Evolutionary conservation across 2,329 filamentous ascomycete genomes (phyloP), one percentile per base, ranked within the genome.

Genomic region (Zelopaecilomyces penicillatus): DNA sequence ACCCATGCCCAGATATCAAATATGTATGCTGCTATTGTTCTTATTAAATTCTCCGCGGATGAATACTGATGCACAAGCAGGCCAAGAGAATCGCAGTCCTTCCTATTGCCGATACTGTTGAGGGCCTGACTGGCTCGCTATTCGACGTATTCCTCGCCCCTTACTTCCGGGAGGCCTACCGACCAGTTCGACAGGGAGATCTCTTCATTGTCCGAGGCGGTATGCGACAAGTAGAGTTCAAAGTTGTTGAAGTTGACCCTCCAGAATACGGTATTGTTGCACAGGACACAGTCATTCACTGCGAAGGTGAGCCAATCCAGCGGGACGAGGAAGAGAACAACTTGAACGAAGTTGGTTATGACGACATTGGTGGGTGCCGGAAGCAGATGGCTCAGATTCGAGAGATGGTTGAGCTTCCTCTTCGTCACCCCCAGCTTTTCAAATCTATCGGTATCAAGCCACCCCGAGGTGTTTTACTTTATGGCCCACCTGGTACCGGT

Each of bases 361-460:
- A 98, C 61, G 93, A 98, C 64, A 98, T 98, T 70, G 93, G 93
- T 78, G 93, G 93, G 56, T 97, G 93, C 80, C 82, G 93, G 63
- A 98, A 98, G 75, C 93, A 98, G 74, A 97, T 98, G 93, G 93
- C 93, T 52, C 93, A 98, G 76, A 95, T 98, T 59, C 87, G 93
- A 65, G 93, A 98, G 69, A 83, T 98, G 77, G 93, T 98, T 54
- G 93, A 98, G 77, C 76, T 98, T 56, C 93, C 93, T 50, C 80
- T 98, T 50, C 84, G 93, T 62, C 93, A 98, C 70, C 93, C 93
- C 49, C 93, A 97, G 69, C 85, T 98, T 41, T 98, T 98, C 85
- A 98, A 97, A 78, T 97, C 91, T 35, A 97, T 98, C 63, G 93
- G 93, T 81, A 96, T 98, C 75, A 98, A 98, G 80, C 93, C 93